phyloP scores from a whole-genome alignment of 2,329 filamentous ascomycete genomes.

The Fusarium phyllophilum region DNA sequence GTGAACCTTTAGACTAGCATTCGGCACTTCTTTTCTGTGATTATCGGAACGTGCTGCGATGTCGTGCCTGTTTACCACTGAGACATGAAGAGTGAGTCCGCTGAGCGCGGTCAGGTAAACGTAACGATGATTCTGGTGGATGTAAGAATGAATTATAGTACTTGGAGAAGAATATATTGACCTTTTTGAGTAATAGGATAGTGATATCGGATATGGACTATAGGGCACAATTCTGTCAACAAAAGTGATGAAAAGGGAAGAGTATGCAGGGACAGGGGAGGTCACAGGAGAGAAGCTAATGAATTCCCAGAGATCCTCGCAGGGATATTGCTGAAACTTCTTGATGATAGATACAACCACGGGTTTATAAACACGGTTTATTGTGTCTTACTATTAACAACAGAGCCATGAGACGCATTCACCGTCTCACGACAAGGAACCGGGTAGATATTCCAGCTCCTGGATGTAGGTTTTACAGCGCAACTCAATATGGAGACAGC shows the following conservation, averaged over 20 bases:
- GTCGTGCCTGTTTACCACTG: neutral
- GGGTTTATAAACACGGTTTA: neutral
- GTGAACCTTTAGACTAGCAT: neutral
- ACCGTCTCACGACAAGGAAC: too few relatives aligned
- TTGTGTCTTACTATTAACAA: too few relatives aligned
- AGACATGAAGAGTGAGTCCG: neutral
- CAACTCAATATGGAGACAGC: too few relatives aligned
- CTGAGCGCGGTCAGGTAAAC: neutral
- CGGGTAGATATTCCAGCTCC: too few relatives aligned
- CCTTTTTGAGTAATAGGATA: neutral
- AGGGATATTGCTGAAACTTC: neutral
- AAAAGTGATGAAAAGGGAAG: neutral
- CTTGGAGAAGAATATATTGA: accelerated
- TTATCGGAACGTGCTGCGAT: too few relatives aligned
- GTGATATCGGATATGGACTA: neutral
- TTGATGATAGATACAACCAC: neutral
- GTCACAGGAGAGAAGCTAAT: too few relatives aligned
- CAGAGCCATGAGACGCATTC: too few relatives aligned
- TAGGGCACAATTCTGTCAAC: neutral
- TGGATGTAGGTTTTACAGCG: too few relatives aligned
- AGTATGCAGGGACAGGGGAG: too few relatives aligned
- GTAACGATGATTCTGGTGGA: neutral
- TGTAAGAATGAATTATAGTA: neutral
- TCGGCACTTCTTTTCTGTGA: neutral
- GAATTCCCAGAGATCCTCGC: too few relatives aligned